Evolutionary conservation across 805 yeast species (phyloP).

Genomic region (Komagataella pseudopastoris): DNA sequence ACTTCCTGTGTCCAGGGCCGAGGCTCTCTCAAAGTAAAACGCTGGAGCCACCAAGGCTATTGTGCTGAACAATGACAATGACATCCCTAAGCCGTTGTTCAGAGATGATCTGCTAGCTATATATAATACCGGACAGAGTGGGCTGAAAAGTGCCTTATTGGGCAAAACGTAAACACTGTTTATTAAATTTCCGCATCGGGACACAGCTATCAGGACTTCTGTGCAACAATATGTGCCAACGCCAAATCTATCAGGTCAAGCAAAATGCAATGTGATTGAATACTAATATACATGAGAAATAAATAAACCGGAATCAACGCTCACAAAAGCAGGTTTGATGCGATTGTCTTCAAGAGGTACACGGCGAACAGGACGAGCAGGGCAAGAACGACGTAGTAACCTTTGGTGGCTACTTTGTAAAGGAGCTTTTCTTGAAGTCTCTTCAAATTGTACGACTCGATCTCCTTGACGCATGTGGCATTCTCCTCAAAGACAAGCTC

Average conservation of each 20-base stretch:
- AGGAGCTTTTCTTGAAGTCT: conserved; percentile 41
- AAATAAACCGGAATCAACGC: background rate
- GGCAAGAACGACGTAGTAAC: conserved; percentile 29
- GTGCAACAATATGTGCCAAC: background rate
- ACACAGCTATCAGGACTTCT: no score
- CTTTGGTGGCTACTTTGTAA: conserved; percentile 37
- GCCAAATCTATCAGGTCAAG: background rate
- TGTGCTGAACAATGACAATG: background rate
- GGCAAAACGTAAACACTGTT: background rate
- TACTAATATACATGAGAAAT: background rate
- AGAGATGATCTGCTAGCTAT: background rate
- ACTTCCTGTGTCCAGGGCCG: background rate
- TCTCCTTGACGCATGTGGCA: conserved; percentile 45
- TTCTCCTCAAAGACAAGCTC: conserved; percentile 52
- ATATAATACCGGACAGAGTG: background rate
- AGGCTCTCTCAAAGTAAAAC: background rate
- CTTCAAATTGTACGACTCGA: conserved; percentile 50
- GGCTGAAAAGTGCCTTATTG: background rate
- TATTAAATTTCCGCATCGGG: background rate
- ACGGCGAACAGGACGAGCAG: conserved; percentile 10
- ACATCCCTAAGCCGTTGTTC: background rate
- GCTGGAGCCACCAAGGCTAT: background rate
- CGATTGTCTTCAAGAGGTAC: background rate
- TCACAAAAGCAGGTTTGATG: background rate
- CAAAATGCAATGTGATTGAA: background rate